These are phyloP conservation scores for Umbelopsis isabellina DNA, from an alignment of 192 early-diverging fungal genomes.

Conservation along the genomic window DNA sequence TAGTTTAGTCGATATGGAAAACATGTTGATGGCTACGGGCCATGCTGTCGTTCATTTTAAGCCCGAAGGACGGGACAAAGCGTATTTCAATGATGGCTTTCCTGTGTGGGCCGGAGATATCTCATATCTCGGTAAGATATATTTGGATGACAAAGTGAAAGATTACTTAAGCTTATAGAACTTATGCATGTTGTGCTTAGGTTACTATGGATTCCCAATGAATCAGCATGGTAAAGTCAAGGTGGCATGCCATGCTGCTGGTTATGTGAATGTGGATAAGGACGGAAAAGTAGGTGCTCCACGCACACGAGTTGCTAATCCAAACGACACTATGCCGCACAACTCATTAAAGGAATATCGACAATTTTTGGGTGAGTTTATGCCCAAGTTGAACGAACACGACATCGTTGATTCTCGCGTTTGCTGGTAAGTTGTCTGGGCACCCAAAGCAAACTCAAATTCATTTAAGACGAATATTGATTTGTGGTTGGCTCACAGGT, in stretches of 20 bases:
- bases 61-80: not conserved
- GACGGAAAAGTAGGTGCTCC: conserved; percentile 36
- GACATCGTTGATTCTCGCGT: conserved; percentile 44
- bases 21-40: conserved; percentile 46
- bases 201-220: conserved; percentile 56
- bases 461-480: not conserved
- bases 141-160: not conserved
- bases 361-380: conserved; percentile 37
- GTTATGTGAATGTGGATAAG: conserved; percentile 45
- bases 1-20: conserved; percentile 44
- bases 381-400: conserved; percentile 44
- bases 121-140: conserved; percentile 36
- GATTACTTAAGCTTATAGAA: not conserved
- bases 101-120: conserved; percentile 61
- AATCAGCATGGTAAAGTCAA: conserved; percentile 48
- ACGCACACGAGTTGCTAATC: conserved; percentile 30
- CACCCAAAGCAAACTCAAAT: not conserved
- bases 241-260: conserved; percentile 47
- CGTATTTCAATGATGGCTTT: conserved; percentile 15
- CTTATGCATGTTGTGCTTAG: not conserved
- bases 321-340: conserved; percentile 44
- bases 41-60: conserved; percentile 58
- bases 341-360: conserved; percentile 41
- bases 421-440: conserved; percentile 44
- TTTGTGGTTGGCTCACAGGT: conserved; percentile 24